phyloP scores from a whole-genome alignment of 192 early-diverging fungal genomes.

The Linnemannia hyalina region DNA sequence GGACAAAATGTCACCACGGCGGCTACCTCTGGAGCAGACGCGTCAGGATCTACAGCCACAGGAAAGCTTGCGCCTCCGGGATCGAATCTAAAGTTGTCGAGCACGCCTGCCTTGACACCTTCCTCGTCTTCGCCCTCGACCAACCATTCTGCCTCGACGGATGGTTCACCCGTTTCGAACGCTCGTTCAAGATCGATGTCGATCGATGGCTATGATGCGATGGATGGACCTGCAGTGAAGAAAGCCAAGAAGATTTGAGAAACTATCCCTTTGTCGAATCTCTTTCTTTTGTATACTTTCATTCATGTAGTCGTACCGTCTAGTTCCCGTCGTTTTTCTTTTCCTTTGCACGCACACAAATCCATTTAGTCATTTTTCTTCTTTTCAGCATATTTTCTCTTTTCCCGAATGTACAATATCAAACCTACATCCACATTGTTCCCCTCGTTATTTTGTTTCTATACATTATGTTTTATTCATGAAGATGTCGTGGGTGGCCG shows the following conservation, averaged over 20 bases:
- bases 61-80: conserved; percentile 23
- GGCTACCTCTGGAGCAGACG: conserved; percentile 2
- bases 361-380: background rate
- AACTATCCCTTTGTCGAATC: background rate
- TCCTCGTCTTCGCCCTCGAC: conserved; percentile 33
- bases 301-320: background rate
- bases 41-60: background rate
- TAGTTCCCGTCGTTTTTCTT: background rate
- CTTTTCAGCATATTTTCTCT: background rate
- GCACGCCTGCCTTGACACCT: conserved; percentile 21
- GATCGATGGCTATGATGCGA: background rate
- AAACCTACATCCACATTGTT: background rate
- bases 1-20: conserved; percentile 27
- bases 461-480: background rate
- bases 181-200: conserved; percentile 33
- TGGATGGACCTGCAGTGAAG: conserved; percentile 29
- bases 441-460: background rate
- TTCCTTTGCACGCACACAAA: background rate
- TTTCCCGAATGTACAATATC: background rate
- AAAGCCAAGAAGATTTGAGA: conserved; percentile 38
- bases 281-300: background rate
- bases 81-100: conserved; percentile 22
- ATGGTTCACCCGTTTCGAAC: conserved; percentile 30
- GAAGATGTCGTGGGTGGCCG: conserved; percentile 5
- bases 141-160: conserved; percentile 26